Conservation (phyloP, 1,284 basidiomycete species). For the Cerioporus squamosus region DNA sequence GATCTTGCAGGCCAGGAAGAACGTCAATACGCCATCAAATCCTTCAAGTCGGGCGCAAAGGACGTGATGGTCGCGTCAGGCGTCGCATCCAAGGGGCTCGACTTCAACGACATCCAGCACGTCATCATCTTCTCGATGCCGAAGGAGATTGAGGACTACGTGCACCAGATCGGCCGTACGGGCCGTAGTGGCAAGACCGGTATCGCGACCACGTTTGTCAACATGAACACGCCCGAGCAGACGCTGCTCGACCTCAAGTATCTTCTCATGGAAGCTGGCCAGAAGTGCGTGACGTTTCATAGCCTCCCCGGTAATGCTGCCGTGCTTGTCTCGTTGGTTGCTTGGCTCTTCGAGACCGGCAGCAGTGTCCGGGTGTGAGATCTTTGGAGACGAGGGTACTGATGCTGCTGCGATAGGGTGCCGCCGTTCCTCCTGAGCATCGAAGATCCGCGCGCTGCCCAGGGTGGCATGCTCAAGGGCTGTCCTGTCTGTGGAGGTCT, state of each 20-base stretch:
- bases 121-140: slow-evolving; percentile 99
- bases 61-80: slow-evolving; percentile 99
- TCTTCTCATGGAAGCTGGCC: slow-evolving; percentile 95
- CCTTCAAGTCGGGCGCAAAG: slow-evolving; percentile 95
- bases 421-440: slow-evolving; percentile 94
- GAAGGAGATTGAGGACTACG: slow-evolving; percentile 98
- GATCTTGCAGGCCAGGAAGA: slow-evolving; percentile 86
- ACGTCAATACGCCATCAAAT: slow-evolving; percentile 97
- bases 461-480: slow-evolving; percentile 79
- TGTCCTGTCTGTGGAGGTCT: slow-evolving; percentile 98
- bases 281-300: slow-evolving; percentile 67
- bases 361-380: not conserved
- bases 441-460: slow-evolving; percentile 87
- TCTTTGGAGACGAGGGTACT: not conserved
- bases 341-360: slow-evolving; percentile 9
- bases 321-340: not conserved
- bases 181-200: slow-evolving; percentile 98
- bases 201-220: slow-evolving; percentile 99
- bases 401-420: slow-evolving; percentile 59
- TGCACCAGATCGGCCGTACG: slow-evolving; percentile 98
- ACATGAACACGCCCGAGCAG: slow-evolving; percentile 96
- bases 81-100: slow-evolving; percentile 96
- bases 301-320: not conserved
- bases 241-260: slow-evolving; percentile 98
- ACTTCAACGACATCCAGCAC: slow-evolving; percentile 98